A percentile compares a stretch with the other conserved stretches of the same genome.
Evolutionary conservation across 2,329 filamentous ascomycete species (phyloP).

Genomic region (Aspergillus transmontanensis): DNA sequence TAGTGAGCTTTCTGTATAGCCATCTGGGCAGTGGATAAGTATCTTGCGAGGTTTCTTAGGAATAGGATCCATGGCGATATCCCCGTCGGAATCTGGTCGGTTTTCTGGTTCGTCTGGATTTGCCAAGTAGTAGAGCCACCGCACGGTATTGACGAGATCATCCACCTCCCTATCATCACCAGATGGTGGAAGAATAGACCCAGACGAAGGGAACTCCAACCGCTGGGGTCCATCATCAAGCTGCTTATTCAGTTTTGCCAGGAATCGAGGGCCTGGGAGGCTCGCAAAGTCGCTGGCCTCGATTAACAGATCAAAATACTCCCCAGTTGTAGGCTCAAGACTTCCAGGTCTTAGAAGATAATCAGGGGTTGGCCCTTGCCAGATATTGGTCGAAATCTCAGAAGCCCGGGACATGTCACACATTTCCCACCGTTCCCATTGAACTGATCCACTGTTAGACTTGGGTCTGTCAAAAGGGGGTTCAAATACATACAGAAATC

Average conservation of each 20-base stretch:
- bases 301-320: conserved; percentile 76
- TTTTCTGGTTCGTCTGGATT: conserved; percentile 57
- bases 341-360: conserved; percentile 51
- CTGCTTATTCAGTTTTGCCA: conserved; percentile 65
- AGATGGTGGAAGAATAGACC: conserved; percentile 83
- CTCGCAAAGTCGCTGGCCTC: conserved; percentile 86
- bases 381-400: conserved; percentile 87
- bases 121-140: conserved; percentile 84
- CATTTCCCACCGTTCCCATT: conserved; percentile 90
- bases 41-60: conserved; percentile 63
- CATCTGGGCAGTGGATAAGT: conserved; percentile 90
- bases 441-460: conserved; percentile 49
- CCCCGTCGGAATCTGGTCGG: conserved; percentile 55
- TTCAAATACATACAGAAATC: conserved; percentile 69
- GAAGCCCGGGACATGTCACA: conserved; percentile 87
- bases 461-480: not conserved
- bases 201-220: conserved; percentile 88
- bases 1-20: conserved; percentile 92
- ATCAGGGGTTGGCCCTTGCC: conserved; percentile 84
- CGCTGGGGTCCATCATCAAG: conserved; percentile 55
- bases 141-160: conserved; percentile 80
- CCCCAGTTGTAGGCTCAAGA: conserved; percentile 52
- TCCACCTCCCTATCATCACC: conserved; percentile 84
- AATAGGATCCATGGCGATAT: conserved; percentile 55
- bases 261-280: conserved; percentile 67